Conservation (phyloP, 1,139 yeast species). For the Zygoascus hellenicus region DNA sequence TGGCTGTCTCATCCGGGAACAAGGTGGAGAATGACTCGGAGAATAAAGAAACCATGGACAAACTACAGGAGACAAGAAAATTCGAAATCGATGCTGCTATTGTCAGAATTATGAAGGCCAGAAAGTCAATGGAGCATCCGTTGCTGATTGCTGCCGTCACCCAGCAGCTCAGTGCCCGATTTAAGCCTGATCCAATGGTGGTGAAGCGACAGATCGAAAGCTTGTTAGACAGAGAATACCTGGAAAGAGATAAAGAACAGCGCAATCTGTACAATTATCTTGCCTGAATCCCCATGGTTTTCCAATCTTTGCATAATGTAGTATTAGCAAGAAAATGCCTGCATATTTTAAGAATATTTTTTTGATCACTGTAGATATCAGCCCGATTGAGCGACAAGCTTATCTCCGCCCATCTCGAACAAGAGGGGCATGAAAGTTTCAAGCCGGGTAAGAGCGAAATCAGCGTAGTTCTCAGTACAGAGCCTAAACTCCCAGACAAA, state of each 20-base stretch:
- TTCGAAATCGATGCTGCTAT: conserved; percentile 81
- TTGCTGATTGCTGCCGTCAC: conserved; percentile 63
- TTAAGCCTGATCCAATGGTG: conserved; percentile 60
- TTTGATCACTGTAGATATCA: too few species aligned
- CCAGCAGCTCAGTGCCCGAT: conserved; percentile 55
- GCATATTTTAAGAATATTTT: not conserved
- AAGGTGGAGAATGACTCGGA: conserved; percentile 38
- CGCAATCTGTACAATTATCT: conserved; percentile 64
- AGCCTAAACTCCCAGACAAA: conserved; percentile 3
- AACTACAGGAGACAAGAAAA: conserved; percentile 44
- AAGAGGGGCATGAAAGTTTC: not conserved
- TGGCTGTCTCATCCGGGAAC: conserved; percentile 53
- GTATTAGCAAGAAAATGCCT: not conserved
- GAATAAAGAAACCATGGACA: conserved; percentile 39
- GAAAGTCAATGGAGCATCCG: conserved; percentile 56
- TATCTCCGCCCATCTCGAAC: not conserved
- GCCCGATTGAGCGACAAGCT: not conserved
- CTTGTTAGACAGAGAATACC: conserved; percentile 74
- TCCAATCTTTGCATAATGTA: not conserved
- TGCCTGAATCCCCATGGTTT: conserved; percentile 37
- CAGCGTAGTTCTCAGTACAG: conserved; percentile 1
- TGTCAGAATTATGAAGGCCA: conserved; percentile 73
- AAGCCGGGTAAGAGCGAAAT: conserved; percentile 5
- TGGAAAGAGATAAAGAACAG: conserved; percentile 64
- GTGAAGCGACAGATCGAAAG: conserved; percentile 79